These are phyloP conservation scores for Beta macrorhiza DNA, from an alignment of 179 eudicot genomes.

Conservation along the genomic window DNA sequence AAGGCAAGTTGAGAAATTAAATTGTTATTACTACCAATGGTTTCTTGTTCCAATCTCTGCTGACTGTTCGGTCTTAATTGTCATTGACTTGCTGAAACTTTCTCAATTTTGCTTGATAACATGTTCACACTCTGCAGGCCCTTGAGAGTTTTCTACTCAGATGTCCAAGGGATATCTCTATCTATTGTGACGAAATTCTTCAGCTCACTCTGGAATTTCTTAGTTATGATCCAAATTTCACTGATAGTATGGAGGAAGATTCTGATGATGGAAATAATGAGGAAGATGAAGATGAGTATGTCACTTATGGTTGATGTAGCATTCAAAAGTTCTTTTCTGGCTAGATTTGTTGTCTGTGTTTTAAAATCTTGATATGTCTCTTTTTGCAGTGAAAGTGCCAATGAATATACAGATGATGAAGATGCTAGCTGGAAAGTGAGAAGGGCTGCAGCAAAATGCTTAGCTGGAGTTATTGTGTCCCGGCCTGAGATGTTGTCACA, in stretches of 20 bases:
- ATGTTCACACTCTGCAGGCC: slow-evolving; percentile 54
- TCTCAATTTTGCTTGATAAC: background rate
- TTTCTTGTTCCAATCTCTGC: background rate
- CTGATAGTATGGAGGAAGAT: slow-evolving; percentile 99
- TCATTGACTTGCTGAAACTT: background rate
- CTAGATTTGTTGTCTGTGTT: background rate
- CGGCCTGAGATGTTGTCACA: slow-evolving; percentile 96
- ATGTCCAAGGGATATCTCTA: slow-evolving; percentile 85
- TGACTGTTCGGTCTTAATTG: background rate
- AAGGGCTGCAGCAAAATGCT: slow-evolving; percentile 98
- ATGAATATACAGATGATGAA: slow-evolving; percentile 97
- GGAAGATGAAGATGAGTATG: slow-evolving; percentile 97
- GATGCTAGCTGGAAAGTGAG: slow-evolving; percentile 99
- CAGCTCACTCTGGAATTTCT: slow-evolving; percentile 81
- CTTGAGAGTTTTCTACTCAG: slow-evolving; percentile 92
- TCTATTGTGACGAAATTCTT: slow-evolving; percentile 73
- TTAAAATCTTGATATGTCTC: slow-evolving; percentile 6
- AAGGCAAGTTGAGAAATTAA: background rate
- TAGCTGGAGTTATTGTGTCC: slow-evolving; percentile 86
- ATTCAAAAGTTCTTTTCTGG: background rate
- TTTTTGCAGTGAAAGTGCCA: slow-evolving; percentile 80
- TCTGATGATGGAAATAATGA: slow-evolving; percentile 67
- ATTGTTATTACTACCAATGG: background rate
- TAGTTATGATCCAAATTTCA: slow-evolving; percentile 97
- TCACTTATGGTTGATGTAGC: slow-evolving; percentile 21